A percentile compares a stretch with the other conserved stretches of the same genome.
These are phyloP conservation scores for Senecio squalidus DNA, from an alignment of 140 eudicot genomes.

Conservation along the genomic window DNA sequence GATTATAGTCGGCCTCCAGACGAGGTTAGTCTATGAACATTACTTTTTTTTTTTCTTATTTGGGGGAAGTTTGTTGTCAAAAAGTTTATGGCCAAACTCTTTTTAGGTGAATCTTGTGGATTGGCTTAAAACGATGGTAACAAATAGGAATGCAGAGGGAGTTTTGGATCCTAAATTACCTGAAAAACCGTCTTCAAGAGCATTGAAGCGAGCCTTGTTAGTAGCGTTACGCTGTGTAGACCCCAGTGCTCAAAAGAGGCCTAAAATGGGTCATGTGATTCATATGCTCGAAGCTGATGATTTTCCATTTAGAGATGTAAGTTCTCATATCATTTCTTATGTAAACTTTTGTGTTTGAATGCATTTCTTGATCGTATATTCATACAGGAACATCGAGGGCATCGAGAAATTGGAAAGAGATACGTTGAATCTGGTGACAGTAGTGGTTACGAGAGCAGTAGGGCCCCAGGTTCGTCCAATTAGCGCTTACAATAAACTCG, in stretches of 20 bases:
- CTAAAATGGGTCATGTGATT: constrained; percentile 88
- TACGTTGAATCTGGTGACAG: constrained; percentile 83
- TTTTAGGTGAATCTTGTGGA: constrained; percentile 81
- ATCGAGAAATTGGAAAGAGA: constrained; percentile 51
- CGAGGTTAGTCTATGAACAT: constrained; percentile 53
- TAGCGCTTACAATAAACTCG: constrained; percentile 6
- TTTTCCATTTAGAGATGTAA: constrained; percentile 81
- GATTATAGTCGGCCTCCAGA: constrained; percentile 85
- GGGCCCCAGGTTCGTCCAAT: constrained; percentile 17
- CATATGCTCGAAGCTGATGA: constrained; percentile 95
- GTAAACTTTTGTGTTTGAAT: background rate
- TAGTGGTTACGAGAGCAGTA: constrained; percentile 86
- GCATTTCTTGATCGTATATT: background rate
- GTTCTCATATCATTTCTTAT: constrained; percentile 9
- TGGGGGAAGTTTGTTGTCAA: background rate
- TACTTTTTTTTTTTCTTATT: background rate
- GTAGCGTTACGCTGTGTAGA: constrained; percentile 92
- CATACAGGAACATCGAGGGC: constrained; percentile 61
- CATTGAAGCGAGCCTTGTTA: constrained; percentile 69
- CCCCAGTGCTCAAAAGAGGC: constrained; percentile 90
- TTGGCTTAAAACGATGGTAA: constrained; percentile 91
- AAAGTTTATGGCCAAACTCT: background rate
- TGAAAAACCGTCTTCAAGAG: constrained; percentile 89
- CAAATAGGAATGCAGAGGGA: constrained; percentile 72
- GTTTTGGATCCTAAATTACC: constrained; percentile 85